These are phyloP conservation scores for Ustilago vetiveriae DNA, from an alignment of 1,284 basidiomycete species.

Conservation along the genomic window DNA sequence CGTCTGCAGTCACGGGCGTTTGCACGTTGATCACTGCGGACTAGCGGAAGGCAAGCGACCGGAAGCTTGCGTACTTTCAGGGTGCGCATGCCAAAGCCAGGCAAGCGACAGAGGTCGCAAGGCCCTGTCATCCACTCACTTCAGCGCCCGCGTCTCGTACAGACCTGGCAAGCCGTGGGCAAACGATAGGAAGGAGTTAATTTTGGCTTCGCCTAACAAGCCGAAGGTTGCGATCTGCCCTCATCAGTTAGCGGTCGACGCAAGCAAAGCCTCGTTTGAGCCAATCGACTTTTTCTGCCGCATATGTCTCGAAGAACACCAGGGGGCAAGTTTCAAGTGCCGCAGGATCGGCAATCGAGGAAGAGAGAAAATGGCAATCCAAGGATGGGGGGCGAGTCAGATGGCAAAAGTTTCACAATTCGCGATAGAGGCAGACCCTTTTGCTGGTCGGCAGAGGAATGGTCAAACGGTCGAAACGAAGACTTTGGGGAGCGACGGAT, in stretches of 20 bases:
- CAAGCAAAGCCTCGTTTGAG: no score
- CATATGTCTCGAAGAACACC: no score
- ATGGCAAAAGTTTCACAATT: background rate
- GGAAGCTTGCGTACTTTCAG: background rate
- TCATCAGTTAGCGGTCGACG: background rate
- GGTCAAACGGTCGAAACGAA: background rate
- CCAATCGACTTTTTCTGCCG: no score
- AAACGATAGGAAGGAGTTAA: background rate
- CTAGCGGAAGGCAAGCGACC: background rate
- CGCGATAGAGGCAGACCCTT: background rate
- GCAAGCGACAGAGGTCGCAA: background rate
- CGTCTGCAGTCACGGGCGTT: background rate
- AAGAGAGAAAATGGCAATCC: background rate
- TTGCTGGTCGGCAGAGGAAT: background rate
- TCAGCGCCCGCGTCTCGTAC: no score
- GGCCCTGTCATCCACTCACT: no score
- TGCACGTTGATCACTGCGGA: constrained; percentile 4
- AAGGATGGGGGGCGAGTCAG: background rate
- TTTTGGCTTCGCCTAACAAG: constrained; percentile 1
- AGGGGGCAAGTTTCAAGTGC: constrained; percentile 10
- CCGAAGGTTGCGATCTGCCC: background rate
- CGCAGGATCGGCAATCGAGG: constrained; percentile 11
- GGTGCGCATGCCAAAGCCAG: background rate
- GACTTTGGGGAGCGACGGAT: background rate
- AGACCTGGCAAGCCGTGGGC: no score